A percentile compares a stretch with the other conserved stretches of the same genome.
Conservation (phyloP, 352 stramenopile species). For the Globisporangium recalcitrans region DNA sequence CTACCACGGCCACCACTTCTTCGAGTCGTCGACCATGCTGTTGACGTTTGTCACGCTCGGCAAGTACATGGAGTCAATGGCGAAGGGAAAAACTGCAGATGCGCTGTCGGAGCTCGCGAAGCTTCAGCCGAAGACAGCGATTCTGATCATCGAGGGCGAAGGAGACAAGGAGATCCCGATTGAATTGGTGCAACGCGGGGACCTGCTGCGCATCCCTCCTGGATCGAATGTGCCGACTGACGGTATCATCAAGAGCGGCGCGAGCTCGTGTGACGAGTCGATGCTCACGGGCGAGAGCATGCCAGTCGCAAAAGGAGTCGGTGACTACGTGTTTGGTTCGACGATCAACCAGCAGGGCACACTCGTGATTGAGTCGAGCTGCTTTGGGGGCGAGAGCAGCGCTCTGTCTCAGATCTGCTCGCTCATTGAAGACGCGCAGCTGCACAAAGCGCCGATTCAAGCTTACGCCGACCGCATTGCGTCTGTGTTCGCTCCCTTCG, state of each 20-base stretch:
- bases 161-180: conserved; percentile 71
- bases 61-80: conserved; percentile 87
- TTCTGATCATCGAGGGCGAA: conserved; percentile 50
- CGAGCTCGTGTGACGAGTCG: conserved; percentile 68
- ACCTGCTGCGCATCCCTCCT: conserved; percentile 64
- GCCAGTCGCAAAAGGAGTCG: conserved; percentile 71
- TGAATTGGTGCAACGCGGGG: conserved; percentile 78
- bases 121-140: conserved; percentile 72
- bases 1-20: conserved; percentile 83
- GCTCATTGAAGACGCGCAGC: conserved; percentile 84
- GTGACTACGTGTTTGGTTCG: conserved; percentile 81
- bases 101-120: conserved; percentile 67
- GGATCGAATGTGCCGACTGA: conserved; percentile 80
- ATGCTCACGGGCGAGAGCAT: conserved; percentile 88
- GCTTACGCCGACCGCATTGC: conserved; percentile 72
- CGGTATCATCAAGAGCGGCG: conserved; percentile 66
- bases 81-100: conserved; percentile 81
- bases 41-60: conserved; percentile 84
- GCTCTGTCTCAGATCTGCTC: conserved; percentile 74
- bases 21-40: conserved; percentile 83
- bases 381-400: conserved; percentile 60
- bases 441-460: conserved; percentile 87
- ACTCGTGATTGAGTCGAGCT: conserved; percentile 79
- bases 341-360: conserved; percentile 84
- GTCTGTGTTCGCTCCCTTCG: conserved; percentile 62